phyloP scores from a whole-genome alignment of 257 asterid species.

The Buddleja alternifolia region DNA sequence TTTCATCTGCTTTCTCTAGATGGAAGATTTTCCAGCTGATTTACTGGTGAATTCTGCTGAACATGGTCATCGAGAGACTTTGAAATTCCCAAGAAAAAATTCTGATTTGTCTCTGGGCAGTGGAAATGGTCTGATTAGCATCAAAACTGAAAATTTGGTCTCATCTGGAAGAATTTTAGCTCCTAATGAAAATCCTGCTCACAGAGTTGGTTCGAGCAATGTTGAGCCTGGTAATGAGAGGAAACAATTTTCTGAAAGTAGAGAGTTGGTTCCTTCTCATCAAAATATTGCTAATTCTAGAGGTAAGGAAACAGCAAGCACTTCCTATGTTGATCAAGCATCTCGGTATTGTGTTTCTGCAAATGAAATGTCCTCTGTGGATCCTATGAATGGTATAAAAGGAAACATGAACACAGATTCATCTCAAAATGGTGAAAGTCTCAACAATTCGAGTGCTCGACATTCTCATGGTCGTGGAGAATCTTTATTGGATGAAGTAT shows the following conservation, averaged over 20 bases:
- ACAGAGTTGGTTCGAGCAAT: conserved; percentile 40
- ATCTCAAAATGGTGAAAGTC: conserved; percentile 38
- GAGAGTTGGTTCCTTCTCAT: conserved; percentile 53
- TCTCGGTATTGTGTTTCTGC: conserved; percentile 37
- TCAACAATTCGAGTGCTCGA: conserved; percentile 33
- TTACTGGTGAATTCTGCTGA: conserved; percentile 54
- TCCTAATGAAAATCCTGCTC: conserved; percentile 40
- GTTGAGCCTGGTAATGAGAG: conserved; percentile 46
- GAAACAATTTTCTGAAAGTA: conserved; percentile 52
- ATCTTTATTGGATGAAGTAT: conserved; percentile 52
- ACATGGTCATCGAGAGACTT: conserved; percentile 44
- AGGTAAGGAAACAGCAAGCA: conserved; percentile 53
- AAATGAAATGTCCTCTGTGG: conserved; percentile 33
- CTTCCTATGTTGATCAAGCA: conserved; percentile 50
- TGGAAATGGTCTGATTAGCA: conserved; percentile 40
- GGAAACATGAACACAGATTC: conserved; percentile 33
- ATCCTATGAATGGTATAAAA: conserved; percentile 30
- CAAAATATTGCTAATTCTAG: conserved; percentile 33
- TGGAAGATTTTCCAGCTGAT: conserved; percentile 83
- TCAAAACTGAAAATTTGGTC: conserved; percentile 43
- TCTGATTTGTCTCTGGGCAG: conserved; percentile 37
- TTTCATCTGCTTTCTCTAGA: conserved; percentile 47
- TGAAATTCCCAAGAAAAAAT: conserved; percentile 42
- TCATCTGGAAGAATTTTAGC: conserved; percentile 43
- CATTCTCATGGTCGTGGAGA: conserved; percentile 39